Conservation (phyloP, 169 alveolate genomes). For the Eimeria tenella region DNA sequence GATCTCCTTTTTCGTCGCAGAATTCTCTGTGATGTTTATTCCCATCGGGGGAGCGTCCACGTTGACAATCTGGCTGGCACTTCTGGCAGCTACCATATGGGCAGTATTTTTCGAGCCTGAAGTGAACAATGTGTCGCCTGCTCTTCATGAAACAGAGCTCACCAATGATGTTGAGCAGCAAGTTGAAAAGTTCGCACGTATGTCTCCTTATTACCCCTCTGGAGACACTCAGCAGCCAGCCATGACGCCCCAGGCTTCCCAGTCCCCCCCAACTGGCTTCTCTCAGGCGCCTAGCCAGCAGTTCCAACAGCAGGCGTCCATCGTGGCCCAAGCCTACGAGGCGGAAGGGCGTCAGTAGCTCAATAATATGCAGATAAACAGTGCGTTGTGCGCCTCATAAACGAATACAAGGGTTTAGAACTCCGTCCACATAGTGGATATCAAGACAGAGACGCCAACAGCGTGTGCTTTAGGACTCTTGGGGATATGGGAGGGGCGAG, state of each 20-base stretch:
- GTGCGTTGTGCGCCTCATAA: background rate
- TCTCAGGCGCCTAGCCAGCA: constrained; percentile 56
- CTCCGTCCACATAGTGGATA: background rate
- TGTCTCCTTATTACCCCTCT: constrained; percentile 81
- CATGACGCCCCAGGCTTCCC: background rate
- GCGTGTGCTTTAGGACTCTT: constrained; percentile 5
- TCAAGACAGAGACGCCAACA: background rate
- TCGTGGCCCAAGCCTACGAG: constrained; percentile 53
- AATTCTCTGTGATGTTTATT: constrained; percentile 85
- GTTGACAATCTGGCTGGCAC: constrained; percentile 87
- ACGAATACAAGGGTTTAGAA: background rate
- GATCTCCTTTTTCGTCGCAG: constrained; percentile 77
- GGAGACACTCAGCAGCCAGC: background rate
- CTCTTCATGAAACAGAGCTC: constrained; percentile 94
- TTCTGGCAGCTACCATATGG: constrained; percentile 93
- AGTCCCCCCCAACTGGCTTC: background rate
- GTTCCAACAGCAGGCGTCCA: constrained; percentile 14
- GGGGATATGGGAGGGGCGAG: too few species aligned
- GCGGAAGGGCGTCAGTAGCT: constrained; percentile 31
- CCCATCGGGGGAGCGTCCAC: constrained; percentile 85
- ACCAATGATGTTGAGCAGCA: constrained; percentile 95
- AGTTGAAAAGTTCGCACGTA: constrained; percentile 93
- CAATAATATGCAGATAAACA: background rate
- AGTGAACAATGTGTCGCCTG: constrained; percentile 94
- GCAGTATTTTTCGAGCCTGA: constrained; percentile 94